Base-by-base conservation (phyloP, 495 filamentous ascomycete genomes). In the Aspergillus diversus region DNA sequence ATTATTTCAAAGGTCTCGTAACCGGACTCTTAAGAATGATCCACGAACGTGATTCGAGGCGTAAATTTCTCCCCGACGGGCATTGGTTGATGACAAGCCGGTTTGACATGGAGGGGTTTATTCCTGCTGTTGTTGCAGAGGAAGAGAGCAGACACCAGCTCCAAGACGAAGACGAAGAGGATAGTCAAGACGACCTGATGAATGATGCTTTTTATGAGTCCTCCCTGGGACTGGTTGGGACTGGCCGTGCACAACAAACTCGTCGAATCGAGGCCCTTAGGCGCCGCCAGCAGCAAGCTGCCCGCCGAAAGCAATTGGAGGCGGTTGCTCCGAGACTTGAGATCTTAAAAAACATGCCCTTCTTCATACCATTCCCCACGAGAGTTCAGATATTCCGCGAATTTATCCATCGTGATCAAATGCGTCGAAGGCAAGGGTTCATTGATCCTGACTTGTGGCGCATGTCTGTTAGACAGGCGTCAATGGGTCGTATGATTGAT, bases 31-130 rank as follows among this genome's bases (percentile, higher is more conserved):
- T 97, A 69, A 87, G 88, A 58, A 92, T 93, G 83, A 81, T 99
- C 31, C 97, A 99, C 69, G 91, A 97, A 73, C 84, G 96, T 70
- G 96, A 99, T 76, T 99, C 95, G 16, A 81, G 95, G 48, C 84
- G 93, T 16, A 88, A 84, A 34, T 98, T 98, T 67, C 77, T 97
- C 33, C 89, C 91, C 2, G 74, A 82, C 34, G 84, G 87, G 33
- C 93, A 97, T 67, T 99, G 96, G 95, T 79, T 99, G 39, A 97
- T 98, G 95, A 96, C 90, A 1, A 86, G 86, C 33, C 88, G 88
- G 16, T 92, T 98, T 65, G 89, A 97, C 67, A 96, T 97, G 92
- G 88, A 91, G 47, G 86, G 89, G 0, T 97, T 99, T 65, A 93
- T 97, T 53, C 78, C 86, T 15, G 86, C 90, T 6, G 96, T 99